A percentile compares a stretch with the other conserved stretches of the same genome.
Evolutionary conservation across 306 rosid species (phyloP).

Genomic region (Luffa aegyptiaca): DNA sequence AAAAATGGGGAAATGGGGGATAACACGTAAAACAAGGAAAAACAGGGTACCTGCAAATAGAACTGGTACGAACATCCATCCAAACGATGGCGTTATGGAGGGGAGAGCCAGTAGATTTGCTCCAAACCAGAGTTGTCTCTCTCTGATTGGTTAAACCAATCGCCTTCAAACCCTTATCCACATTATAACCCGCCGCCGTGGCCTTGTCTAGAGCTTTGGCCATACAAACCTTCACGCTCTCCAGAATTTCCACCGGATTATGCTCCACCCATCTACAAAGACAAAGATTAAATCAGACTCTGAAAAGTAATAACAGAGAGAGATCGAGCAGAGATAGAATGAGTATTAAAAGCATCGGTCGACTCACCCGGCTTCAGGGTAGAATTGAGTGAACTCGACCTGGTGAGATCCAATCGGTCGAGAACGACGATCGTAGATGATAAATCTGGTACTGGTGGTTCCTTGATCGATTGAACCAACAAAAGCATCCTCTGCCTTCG

Average conservation of each 20-base stretch:
- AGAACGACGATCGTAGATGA: slow-evolving; percentile 47
- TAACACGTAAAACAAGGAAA: neutral
- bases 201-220: slow-evolving; percentile 74
- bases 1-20: neutral
- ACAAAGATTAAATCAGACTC: neutral
- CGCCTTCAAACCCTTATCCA: slow-evolving; percentile 62
- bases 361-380: slow-evolving; percentile 68
- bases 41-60: slow-evolving; percentile 57
- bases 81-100: slow-evolving; percentile 83
- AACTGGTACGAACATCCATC: slow-evolving; percentile 86
- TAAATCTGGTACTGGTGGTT: slow-evolving; percentile 77
- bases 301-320: neutral
- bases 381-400: slow-evolving; percentile 82
- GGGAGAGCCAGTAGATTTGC: slow-evolving; percentile 82
- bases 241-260: slow-evolving; percentile 79
- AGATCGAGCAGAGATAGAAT: neutral
- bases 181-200: slow-evolving; percentile 63
- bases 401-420: slow-evolving; percentile 56
- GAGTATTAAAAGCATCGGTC: neutral
- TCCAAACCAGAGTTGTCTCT: slow-evolving; percentile 87
- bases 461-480: slow-evolving; percentile 84
- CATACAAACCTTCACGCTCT: slow-evolving; percentile 60
- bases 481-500: slow-evolving; percentile 29
- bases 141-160: slow-evolving; percentile 91
- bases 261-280: slow-evolving; percentile 79